Conservation (phyloP, 306 rosid genomes). For the Echinosophora koreensis region DNA sequence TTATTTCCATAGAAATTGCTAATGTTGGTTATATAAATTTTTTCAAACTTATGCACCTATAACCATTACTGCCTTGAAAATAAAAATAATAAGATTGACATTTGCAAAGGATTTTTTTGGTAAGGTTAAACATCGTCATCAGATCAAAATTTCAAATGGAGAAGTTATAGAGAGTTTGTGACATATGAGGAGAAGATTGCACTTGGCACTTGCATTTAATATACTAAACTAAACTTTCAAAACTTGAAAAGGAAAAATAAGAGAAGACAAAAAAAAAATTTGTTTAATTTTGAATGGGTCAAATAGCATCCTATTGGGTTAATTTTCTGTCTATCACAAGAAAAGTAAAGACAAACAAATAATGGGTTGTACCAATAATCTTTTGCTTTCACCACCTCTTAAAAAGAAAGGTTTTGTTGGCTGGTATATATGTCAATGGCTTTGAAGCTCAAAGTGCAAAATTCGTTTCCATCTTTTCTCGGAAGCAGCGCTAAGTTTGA, state of each 20-base stretch:
- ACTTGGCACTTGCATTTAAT: not conserved
- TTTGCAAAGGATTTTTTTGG: not conserved
- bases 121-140: constrained; percentile 18
- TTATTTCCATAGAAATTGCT: not conserved
- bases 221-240: not conserved
- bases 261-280: not conserved
- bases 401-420: constrained; percentile 47
- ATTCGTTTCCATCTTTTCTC: constrained; percentile 41
- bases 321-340: not conserved
- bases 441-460: constrained; percentile 45
- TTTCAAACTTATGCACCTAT: not conserved
- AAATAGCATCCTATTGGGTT: constrained; percentile 24
- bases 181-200: not conserved
- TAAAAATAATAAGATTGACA: not conserved
- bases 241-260: not conserved
- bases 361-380: constrained; percentile 25
- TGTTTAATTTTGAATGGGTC: constrained; percentile 14
- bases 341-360: not conserved
- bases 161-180: not conserved
- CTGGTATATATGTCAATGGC: constrained; percentile 45
- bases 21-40: not conserved
- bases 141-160: not conserved
- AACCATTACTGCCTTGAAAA: not conserved
- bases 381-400: constrained; percentile 35
- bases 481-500: constrained; percentile 48